phyloP scores from a whole-genome alignment of 805 yeast genomes.

The Pachysolen tannophilus region DNA sequence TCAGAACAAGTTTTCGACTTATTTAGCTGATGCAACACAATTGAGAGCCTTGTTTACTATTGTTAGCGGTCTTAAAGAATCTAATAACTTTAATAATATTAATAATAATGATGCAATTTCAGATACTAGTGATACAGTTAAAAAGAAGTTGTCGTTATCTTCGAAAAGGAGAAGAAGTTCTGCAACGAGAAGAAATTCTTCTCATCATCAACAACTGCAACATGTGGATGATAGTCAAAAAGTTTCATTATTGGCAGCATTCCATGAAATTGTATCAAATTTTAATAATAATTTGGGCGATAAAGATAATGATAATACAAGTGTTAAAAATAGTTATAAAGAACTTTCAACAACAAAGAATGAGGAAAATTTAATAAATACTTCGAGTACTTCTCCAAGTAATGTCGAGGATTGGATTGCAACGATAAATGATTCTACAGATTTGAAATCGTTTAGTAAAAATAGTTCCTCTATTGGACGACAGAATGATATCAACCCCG shows the following conservation, averaged over 20 bases:
- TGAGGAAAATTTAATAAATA: not conserved
- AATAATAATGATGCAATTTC: constrained; percentile 6
- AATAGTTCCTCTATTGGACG: constrained; percentile 4
- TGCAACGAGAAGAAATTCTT: constrained; percentile 9
- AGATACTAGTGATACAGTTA: constrained; percentile 6
- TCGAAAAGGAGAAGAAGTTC: constrained; percentile 10
- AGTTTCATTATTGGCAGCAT: constrained; percentile 24
- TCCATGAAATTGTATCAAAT: constrained; percentile 26
- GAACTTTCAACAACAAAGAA: not conserved
- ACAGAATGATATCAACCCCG: constrained; percentile 5
- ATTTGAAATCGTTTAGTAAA: constrained; percentile 8
- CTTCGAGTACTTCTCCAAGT: constrained; percentile 6
- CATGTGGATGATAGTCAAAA: constrained; percentile 7
- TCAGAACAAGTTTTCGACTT: constrained; percentile 11
- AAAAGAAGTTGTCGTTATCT: not conserved
- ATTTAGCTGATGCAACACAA: constrained; percentile 26
- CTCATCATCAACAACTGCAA: not conserved
- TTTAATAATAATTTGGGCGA: constrained; percentile 14
- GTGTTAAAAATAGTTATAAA: not conserved
- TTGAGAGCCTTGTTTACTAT: constrained; percentile 19
- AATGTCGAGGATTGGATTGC: constrained; percentile 18
- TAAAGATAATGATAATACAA: not conserved
- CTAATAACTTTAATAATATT: constrained; percentile 1
- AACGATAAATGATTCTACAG: constrained; percentile 11
- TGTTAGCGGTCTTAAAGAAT: too few species aligned